phyloP scores from a whole-genome alignment of 768 basidiomycete genomes.

The Suillus sp. region DNA sequence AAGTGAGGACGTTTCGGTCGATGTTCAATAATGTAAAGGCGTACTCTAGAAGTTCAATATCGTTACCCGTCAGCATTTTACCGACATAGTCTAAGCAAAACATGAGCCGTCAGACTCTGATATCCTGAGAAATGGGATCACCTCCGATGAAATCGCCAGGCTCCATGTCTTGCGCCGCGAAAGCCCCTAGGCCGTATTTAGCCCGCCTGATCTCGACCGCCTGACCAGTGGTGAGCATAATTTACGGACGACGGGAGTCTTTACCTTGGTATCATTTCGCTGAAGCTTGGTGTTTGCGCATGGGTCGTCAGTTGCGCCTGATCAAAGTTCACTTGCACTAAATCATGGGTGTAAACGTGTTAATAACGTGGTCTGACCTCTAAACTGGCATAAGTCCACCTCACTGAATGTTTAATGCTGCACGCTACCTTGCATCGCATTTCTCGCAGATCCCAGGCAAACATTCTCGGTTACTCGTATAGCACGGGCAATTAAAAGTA shows the following conservation, averaged over 20 bases:
- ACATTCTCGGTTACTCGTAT: slow-evolving; percentile 43
- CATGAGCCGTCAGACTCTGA: not conserved
- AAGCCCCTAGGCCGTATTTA: slow-evolving; percentile 48
- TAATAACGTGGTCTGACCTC: slow-evolving; percentile 23
- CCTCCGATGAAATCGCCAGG: slow-evolving; percentile 37
- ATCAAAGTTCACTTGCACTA: not conserved
- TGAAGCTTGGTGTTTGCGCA: slow-evolving; percentile 37
- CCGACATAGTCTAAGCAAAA: slow-evolving; percentile 45
- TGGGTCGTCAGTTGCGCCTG: slow-evolving; percentile 23
- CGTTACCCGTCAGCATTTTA: slow-evolving; percentile 10
- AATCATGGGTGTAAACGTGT: not conserved
- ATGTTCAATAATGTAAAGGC: not conserved
- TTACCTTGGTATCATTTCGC: slow-evolving; percentile 23
- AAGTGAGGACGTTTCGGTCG: not conserved
- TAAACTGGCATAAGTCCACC: slow-evolving; percentile 9
- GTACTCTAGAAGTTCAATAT: slow-evolving; percentile 22
- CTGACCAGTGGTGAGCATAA: slow-evolving; percentile 26
- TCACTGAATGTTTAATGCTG: not conserved
- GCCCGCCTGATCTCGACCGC: slow-evolving; percentile 38
- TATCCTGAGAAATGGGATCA: not conserved
- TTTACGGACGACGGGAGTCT: not conserved
- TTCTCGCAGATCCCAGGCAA: slow-evolving; percentile 50
- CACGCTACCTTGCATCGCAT: slow-evolving; percentile 46
- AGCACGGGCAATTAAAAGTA: slow-evolving; percentile 40
- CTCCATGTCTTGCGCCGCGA: slow-evolving; percentile 34